Evolutionary conservation across 495 filamentous ascomycete species (phyloP), one percentile per base, ranked within the genome.

Genomic region (Daldinia caldariorum): DNA sequence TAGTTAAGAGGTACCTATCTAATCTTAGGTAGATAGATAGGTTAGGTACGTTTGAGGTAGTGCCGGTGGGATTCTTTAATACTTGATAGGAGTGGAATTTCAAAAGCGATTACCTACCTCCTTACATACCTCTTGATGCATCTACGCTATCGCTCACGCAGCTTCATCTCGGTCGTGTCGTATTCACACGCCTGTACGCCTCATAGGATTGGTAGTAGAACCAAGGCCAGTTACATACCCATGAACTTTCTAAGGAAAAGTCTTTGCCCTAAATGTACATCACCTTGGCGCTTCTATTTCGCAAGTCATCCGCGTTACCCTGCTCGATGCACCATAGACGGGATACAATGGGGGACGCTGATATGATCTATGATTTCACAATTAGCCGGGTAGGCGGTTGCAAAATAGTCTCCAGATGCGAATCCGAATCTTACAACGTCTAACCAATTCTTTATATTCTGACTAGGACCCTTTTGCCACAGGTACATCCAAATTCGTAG

Each of bases 321-420:
- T 39, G 29, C 29, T 53, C 37, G 45, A 64, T 57, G 38, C 62
- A 31, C 58, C 51, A n/a, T 64, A 39, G 31, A 49, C 35, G 14
- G 41, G 38, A 37, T 22, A 41, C 39, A 43, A 22, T n/a, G n/a
- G 26, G 45, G 14, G 55, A 16, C 34, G 49, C 63, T 34, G 29
- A 66, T 58, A 41, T 43, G 54, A 58, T 50, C 54, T 58, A 41
- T 43, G 54, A 58, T 50, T 43, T 31, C 8, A 3, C 29, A 39
- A 29, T 61, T 51, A 39, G 34, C 58, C 45, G 58, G 20, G 22
- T 12, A 29, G 1, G 55, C 22, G 18, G 56, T 26, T 58, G 14
- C 38, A 45, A 35, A 5, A 10, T 56, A 49, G 38, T 26, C 29
- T 63, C 51, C 26, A 56, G 56, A 35, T 10, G 8, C 16, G 12